These are phyloP conservation scores for Aureobasidium sp. DNA, from an alignment of 2,329 filamentous ascomycete species.

Conservation along the genomic window DNA sequence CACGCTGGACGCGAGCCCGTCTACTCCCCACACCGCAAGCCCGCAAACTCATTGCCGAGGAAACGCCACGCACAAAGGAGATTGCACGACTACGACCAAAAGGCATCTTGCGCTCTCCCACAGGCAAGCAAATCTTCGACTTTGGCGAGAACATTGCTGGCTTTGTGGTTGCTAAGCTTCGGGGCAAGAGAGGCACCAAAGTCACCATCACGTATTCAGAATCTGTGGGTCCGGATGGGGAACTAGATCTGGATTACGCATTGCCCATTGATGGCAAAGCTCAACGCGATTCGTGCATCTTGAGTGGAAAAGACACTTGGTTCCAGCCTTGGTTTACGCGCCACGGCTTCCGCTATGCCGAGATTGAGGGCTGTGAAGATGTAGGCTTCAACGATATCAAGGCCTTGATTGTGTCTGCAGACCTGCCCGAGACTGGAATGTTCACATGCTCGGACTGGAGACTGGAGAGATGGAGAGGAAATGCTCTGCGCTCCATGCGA, in stretches of 20 bases:
- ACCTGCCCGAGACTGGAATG: background rate
- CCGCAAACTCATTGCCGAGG: conserved; percentile 5
- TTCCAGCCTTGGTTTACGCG: conserved; percentile 12
- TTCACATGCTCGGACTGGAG: conserved; percentile 13
- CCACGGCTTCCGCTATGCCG: conserved; percentile 5
- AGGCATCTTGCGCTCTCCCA: background rate
- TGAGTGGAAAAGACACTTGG: background rate
- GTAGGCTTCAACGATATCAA: conserved; percentile 9
- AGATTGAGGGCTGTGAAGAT: background rate
- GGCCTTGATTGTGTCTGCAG: background rate
- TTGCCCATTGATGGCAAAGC: background rate
- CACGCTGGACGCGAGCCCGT: background rate
- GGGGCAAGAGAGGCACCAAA: background rate
- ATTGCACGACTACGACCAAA: conserved; percentile 1
- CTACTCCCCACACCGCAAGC: background rate
- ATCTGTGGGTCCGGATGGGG: background rate
- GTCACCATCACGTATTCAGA: conserved; percentile 3
- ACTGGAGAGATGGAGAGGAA: conserved; percentile 3
- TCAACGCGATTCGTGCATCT: background rate
- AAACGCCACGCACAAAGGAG: conserved; percentile 10
- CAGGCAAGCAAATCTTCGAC: conserved; percentile 12
- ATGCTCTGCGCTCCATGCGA: conserved; percentile 10
- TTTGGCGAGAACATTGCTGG: conserved; percentile 11
- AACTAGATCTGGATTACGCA: background rate
- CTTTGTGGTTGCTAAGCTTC: background rate